Base-by-base conservation (phyloP, 2,329 filamentous ascomycete genomes). In the Aspergillus versicolor region DNA sequence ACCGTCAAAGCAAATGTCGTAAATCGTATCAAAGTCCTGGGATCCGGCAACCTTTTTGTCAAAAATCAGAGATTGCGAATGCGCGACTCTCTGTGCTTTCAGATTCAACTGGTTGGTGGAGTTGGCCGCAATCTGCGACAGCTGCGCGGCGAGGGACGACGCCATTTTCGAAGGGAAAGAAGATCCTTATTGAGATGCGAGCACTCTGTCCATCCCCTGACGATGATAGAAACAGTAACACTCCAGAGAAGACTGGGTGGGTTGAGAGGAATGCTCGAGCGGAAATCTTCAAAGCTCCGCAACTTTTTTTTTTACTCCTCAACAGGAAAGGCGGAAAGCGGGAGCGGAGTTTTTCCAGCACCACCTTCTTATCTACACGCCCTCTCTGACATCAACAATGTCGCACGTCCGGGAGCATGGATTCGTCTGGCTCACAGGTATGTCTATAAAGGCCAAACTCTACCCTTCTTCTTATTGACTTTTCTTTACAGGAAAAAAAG, bases 1-100 rank as follows among this genome's bases (percentile, higher is more conserved):
- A 2, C 92, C 94, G 68, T 96, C 90, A 64, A 87, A 81, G 71
- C 93, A 97, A 72, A 96, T 85, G 56, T 89, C 85, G 73, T 90
- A 97, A 57, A 99, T 83, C 4, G 88, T 90, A 70, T 96, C 90
- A 74, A 93, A 96, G 68, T 88, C 94, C 78, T 99, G 94, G 15
- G 87, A 87, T 5, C 89, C 88, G 50, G 94, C 94, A 65, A 93
- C 82, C 70, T 87, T 86, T 59, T 90, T 84, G 67, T 96, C 92
- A 79, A 96, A 99, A 58, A 99, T 90, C 60, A 99, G 80, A 52
- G 94, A 99, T 75, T 97, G 93, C 63, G 91, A 91, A 77, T 99
- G 94, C 61, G 91, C 87, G 60, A 89, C 86, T 76, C 92, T 93
- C 78, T 97, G 92, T 68, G 92, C 91, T 77, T 95, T 96, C 67